These are phyloP conservation scores for Syzygium syzygioides DNA, from an alignment of 441 rosid species.

Conservation along the genomic window DNA sequence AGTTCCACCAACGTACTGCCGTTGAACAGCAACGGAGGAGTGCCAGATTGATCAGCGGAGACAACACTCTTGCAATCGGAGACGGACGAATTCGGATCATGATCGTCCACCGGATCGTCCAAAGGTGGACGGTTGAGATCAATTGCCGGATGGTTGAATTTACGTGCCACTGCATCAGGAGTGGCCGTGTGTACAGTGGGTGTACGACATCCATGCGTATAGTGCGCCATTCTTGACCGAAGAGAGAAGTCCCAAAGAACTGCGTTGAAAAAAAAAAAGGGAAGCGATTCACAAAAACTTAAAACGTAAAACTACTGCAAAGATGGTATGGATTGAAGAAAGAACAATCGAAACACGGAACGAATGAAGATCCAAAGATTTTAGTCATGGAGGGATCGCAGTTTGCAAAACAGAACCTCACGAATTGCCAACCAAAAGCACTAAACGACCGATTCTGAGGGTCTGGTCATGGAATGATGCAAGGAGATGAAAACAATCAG, in stretches of 20 bases:
- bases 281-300: neutral
- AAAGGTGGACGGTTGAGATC: neutral
- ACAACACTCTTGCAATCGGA: slow-evolving; percentile 47
- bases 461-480: neutral
- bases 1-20: slow-evolving; percentile 28
- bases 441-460: neutral
- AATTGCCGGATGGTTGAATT: neutral
- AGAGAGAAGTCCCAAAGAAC: neutral
- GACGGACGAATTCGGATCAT: neutral
- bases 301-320: neutral
- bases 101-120: neutral
- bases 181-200: neutral
- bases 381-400: neutral
- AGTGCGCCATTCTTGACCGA: neutral
- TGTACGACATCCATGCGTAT: neutral
- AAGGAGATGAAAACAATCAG: neutral
- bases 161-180: neutral
- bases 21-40: neutral
- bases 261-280: neutral
- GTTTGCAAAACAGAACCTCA: neutral
- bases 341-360: neutral
- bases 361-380: neutral
- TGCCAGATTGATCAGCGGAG: slow-evolving; percentile 8
- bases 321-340: neutral
- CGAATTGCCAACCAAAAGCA: neutral